Base-by-base conservation (phyloP, 2,329 filamentous ascomycete genomes). In the Beauveria varroae region DNA sequence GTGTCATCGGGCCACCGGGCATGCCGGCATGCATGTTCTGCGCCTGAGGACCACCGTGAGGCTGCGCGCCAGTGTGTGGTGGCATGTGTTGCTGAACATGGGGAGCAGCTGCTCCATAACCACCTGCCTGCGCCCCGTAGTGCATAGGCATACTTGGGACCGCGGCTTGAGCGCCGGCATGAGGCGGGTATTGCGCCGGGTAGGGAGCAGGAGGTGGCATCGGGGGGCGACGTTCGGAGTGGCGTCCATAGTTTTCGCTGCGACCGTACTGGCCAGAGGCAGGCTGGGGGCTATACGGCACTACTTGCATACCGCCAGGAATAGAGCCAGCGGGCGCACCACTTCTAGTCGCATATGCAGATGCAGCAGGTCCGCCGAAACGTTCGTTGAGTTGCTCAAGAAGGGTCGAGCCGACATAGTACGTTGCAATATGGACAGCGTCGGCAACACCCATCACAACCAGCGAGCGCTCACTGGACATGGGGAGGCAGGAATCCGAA, bases 401-500 rank as follows among this genome's bases (percentile, higher is more conserved):
- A 28, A 99, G 84, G n/a, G 95, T 99, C 75, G 93, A 96, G 61
- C 93, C 93, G 65, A 99, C 93, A 71, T 99, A 99, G 80, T 98
- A 99, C 43, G 95, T 96, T 54, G 95, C 95, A 75, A 99, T 99
- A 77, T 99, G 95, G 54, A 99, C 93, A 62, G 95, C 93, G 78
- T 99, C 95, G 59, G 95, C 95, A 62, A 99, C 95, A 73, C 95
- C 95, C 76, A 98, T 91, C 34, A 99, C 93, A 57, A 99, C 93
- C 54, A 99, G 85, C n/a, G 95, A 98, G 53, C 95, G 90, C 78
- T 99, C 95, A 63, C 92, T 96, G 20, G 95, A 99, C 64, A 97
- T 84, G 54, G 95, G 95, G 61, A 99, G 84, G 72, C 93, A 96
- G 5, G 92, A 89, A 74, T 98, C 95, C 7, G 95, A 99, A 28